These are phyloP conservation scores for Cyclotella sp. DNA, from an alignment of 108 stramenopile species.

Conservation along the genomic window DNA sequence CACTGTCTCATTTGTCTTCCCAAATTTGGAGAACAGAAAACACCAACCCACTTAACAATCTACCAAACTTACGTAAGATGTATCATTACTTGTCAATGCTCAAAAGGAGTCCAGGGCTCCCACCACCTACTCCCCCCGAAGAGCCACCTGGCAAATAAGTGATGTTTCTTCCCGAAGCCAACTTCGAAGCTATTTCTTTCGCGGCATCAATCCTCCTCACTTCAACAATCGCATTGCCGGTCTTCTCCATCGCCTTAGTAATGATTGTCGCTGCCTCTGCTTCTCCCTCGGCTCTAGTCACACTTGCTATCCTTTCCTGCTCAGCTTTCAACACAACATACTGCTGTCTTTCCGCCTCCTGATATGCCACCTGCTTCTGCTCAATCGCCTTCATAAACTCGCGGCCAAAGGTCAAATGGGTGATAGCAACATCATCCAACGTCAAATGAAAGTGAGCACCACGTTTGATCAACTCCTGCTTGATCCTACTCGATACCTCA, in stretches of 20 bases:
- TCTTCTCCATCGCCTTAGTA: slow-evolving; percentile 96
- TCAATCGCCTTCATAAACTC: slow-evolving; percentile 99
- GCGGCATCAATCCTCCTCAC: slow-evolving; percentile 99
- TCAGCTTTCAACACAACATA: slow-evolving; percentile 97
- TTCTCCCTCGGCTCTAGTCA: slow-evolving; percentile 99
- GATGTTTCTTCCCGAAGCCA: slow-evolving; percentile 93
- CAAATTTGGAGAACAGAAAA: no score
- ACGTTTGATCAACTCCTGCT: slow-evolving; percentile 93
- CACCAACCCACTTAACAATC: background rate
- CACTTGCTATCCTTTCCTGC: slow-evolving; percentile 96
- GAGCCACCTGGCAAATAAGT: slow-evolving; percentile 93
- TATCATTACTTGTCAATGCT: slow-evolving; percentile 59
- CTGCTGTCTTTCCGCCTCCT: slow-evolving; percentile 99
- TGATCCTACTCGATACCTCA: slow-evolving; percentile 92
- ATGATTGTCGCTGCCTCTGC: slow-evolving; percentile 97
- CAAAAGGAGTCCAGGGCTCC: slow-evolving; percentile 57
- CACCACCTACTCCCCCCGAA: slow-evolving; percentile 45
- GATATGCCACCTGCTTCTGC: slow-evolving; percentile 99
- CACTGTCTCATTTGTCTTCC: no score
- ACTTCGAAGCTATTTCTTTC: slow-evolving; percentile 97
- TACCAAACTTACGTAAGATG: no score
- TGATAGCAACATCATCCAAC: slow-evolving; percentile 99
- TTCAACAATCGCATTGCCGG: slow-evolving; percentile 97
- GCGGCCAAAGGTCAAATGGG: slow-evolving; percentile 97
- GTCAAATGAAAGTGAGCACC: slow-evolving; percentile 95